Evolutionary conservation across 257 asterid genomes (phyloP).

Genomic region (Solanum etuberosum): DNA sequence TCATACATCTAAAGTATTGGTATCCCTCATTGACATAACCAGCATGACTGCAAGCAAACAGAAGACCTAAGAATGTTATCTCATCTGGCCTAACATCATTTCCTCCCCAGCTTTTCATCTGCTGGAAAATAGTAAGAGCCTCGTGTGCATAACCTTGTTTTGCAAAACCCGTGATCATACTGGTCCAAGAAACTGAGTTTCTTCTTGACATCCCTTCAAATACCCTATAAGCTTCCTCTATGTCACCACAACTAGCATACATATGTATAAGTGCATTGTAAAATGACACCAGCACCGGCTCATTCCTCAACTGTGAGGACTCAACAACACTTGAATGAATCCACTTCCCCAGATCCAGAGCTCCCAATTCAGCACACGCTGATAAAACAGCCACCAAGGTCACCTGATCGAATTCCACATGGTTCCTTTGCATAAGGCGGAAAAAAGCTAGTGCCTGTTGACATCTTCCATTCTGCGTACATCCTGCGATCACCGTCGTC

Average conservation of each 20-base stretch:
- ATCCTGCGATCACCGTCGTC: slow-evolving; percentile 79
- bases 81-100: slow-evolving; percentile 37
- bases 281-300: slow-evolving; percentile 29
- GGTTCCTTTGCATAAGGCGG: slow-evolving; percentile 25
- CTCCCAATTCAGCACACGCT: slow-evolving; percentile 71
- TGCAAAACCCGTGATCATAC: slow-evolving; percentile 64
- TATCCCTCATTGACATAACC: slow-evolving; percentile 58
- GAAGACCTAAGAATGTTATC: slow-evolving; percentile 55
- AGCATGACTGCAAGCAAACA: slow-evolving; percentile 76
- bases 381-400: slow-evolving; percentile 54
- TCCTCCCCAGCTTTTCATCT: slow-evolving; percentile 35
- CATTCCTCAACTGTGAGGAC: slow-evolving; percentile 7
- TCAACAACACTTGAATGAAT: slow-evolving; percentile 38
- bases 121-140: slow-evolving; percentile 43
- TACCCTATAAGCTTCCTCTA: slow-evolving; percentile 39
- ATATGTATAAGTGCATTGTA: slow-evolving; percentile 63
- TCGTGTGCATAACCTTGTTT: slow-evolving; percentile 61
- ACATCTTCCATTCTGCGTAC: slow-evolving; percentile 46
- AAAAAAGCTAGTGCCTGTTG: slow-evolving; percentile 48
- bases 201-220: slow-evolving; percentile 38
- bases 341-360: slow-evolving; percentile 52
- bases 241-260: slow-evolving; percentile 82
- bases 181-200: slow-evolving; percentile 66
- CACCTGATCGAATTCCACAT: slow-evolving; percentile 59
- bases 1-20: slow-evolving; percentile 41